These are phyloP conservation scores for Hypholoma fasciculare DNA, from an alignment of 768 basidiomycete species.

Conservation along the genomic window DNA sequence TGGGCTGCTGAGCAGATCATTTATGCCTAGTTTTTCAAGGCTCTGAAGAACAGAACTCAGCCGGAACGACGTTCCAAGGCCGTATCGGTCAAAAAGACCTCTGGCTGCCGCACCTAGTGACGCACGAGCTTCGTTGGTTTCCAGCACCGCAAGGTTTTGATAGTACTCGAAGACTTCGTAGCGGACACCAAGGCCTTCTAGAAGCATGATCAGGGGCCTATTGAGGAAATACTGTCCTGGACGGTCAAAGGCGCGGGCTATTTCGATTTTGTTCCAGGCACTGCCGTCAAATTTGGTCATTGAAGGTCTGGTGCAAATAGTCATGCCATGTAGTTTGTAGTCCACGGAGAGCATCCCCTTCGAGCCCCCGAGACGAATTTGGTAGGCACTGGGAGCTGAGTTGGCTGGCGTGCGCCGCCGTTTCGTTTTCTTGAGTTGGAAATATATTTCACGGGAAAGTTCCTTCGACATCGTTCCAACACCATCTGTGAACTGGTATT, in stretches of 20 bases:
- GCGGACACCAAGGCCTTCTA: constrained; percentile 58
- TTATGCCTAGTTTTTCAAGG: constrained; percentile 48
- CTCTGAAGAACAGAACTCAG: constrained; percentile 51
- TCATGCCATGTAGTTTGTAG: constrained; percentile 45
- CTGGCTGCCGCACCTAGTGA: constrained; percentile 44
- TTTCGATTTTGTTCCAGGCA: constrained; percentile 50
- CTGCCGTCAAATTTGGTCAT: constrained; percentile 71
- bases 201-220: constrained; percentile 66
- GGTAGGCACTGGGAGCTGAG: constrained; percentile 49
- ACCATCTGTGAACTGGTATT: constrained; percentile 67
- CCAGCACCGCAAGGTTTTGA: constrained; percentile 51
- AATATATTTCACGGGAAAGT: constrained; percentile 51
- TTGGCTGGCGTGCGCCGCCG: constrained; percentile 27
- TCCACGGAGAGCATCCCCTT: constrained; percentile 69
- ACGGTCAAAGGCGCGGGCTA: constrained; percentile 63
- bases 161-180: constrained; percentile 51
- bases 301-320: constrained; percentile 52
- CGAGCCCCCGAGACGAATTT: constrained; percentile 63
- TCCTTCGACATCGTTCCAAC: constrained; percentile 63
- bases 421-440: constrained; percentile 37
- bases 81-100: constrained; percentile 51
- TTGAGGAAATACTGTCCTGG: constrained; percentile 61
- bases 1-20: constrained; percentile 31
- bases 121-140: constrained; percentile 41
- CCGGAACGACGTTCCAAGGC: constrained; percentile 58